Evolutionary conservation across 371 early-diverging fungal genomes (phyloP), one percentile per base, ranked within the genome.

Genomic region (Mortierella sp.): DNA sequence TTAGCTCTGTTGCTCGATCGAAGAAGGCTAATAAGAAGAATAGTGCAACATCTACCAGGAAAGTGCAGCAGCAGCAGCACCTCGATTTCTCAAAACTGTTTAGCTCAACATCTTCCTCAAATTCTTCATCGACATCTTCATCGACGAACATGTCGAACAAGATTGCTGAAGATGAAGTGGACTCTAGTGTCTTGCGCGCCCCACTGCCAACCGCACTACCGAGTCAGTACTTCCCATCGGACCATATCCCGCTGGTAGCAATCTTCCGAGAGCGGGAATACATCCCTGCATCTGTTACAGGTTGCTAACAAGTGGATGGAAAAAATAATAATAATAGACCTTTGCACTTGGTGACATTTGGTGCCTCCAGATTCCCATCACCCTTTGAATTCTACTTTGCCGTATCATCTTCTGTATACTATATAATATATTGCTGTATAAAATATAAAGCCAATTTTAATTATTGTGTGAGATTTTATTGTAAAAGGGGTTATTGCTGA

Each of bases 201-300:
- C 20, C 60, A 9, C 40, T 81, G 45, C 83, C 83, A 28, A 70
- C 62, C 0, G 80, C 80, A 30, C 58, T 81, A 14, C 83, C 83
- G 1, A 73, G 71, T 62, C 73, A 76, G 43, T 43, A 81, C 35
- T 81, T 81, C 49, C 83, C 83, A 16, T 81, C 83, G 6, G 83
- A 81, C 22, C 83, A 81, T 54, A 68, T 81, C 51, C 83, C 83
- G 3, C 60, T 81, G 40, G 83, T 76, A 6, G 76, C 83, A 3
- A 59, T 81, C 9, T 81, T 76, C 60, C 76, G 76, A 4, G 83
- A 81, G 64, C 73, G 76, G 18, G 83, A 81, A 20, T 61, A 75
- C 22, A n/a, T 70, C 14, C 63, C 61, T 5, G 16, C 40, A 37
- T 60, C 55, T 40, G 4, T 24, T 18, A n/a, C 47, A 68, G 18